Conservation (phyloP, 805 yeast genomes). For the Hermanozyma aechmeae region DNA sequence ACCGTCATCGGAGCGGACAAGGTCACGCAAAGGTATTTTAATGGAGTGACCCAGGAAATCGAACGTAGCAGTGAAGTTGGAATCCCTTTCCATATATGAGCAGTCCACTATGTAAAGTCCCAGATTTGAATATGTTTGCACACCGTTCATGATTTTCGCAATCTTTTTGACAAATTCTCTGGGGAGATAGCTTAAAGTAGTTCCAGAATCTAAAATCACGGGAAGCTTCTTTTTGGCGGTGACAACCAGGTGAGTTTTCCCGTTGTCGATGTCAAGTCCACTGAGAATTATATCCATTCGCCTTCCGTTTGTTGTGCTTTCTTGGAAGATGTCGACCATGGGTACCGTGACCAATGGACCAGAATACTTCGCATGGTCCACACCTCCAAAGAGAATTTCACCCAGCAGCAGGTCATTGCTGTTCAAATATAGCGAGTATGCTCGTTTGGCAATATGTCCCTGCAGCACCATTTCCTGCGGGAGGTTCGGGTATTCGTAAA, state of each 20-base stretch:
- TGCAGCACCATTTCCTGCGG: not conserved
- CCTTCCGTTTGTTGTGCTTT: not conserved
- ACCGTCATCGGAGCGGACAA: no score
- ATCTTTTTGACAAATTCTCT: no score
- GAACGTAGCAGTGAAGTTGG: no score
- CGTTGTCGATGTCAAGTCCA: not conserved
- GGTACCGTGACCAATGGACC: conserved; percentile 34
- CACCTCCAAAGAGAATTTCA: conserved; percentile 59
- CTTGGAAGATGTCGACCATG: not conserved
- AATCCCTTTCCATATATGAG: no score
- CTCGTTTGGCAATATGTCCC: not conserved
- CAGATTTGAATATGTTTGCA: no score
- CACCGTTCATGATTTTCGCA: no score
- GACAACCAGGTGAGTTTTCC: not conserved
- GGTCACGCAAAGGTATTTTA: conserved; percentile 34
- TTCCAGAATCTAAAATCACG: not conserved
- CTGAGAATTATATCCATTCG: not conserved
- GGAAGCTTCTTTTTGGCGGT: not conserved
- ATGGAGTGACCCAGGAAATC: conserved; percentile 53
- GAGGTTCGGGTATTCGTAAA: not conserved
- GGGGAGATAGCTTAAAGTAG: not conserved
- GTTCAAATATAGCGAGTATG: not conserved
- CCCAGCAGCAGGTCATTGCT: not conserved
- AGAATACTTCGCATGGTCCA: conserved; percentile 52
- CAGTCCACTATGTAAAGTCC: no score